Evolutionary conservation across 2,329 filamentous ascomycete species (phyloP).

Genomic region (Sporothrix inflata): DNA sequence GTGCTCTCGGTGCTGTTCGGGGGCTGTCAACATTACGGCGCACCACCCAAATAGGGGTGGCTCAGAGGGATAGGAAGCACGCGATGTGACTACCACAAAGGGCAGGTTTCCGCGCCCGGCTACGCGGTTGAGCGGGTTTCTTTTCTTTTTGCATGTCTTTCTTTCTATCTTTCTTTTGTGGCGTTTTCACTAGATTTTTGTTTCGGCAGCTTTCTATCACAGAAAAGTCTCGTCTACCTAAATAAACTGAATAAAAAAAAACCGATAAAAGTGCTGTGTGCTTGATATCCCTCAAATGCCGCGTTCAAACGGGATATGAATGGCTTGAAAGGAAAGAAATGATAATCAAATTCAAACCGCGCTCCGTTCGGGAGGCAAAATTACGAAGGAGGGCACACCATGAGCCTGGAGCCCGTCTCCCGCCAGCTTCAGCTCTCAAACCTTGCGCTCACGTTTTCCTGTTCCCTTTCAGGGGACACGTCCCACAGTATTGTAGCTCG

Average conservation of each 20-base stretch:
- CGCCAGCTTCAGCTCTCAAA: neutral
- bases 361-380: neutral
- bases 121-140: constrained; percentile 24
- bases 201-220: neutral
- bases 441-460: constrained; percentile 2
- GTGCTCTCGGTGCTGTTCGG: neutral
- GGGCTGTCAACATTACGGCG: neutral
- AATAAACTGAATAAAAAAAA: neutral
- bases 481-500: neutral
- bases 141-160: neutral
- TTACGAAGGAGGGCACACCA: neutral
- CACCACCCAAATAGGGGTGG: constrained; percentile 8
- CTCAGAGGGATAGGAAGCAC: too few species aligned
- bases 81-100: constrained; percentile 4
- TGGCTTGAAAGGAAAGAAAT: neutral
- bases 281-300: neutral
- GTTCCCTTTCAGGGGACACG: neutral
- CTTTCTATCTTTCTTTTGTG: neutral
- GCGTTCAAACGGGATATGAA: neutral
- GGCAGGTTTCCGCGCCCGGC: constrained; percentile 18
- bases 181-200: neutral
- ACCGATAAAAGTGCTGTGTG: neutral
- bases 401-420: neutral
- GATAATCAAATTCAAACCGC: neutral
- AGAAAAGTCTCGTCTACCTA: too few species aligned